Conservation (phyloP, 345 rosid species). For the Sonneratia alba region DNA sequence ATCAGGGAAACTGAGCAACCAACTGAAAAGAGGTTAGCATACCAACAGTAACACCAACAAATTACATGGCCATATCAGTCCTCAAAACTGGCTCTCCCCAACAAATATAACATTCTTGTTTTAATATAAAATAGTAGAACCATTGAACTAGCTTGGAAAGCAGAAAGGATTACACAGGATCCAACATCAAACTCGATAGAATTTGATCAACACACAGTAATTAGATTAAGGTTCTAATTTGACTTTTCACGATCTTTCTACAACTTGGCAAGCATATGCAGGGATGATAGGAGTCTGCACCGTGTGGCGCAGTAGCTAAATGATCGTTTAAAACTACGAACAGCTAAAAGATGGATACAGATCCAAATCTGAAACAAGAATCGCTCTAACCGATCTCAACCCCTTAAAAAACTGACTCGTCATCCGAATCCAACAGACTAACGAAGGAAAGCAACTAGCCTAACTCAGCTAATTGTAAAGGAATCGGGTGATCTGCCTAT, state of each 20-base stretch:
- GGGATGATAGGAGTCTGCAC: neutral
- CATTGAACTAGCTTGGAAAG: neutral
- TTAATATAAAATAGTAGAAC: neutral
- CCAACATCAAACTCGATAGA: neutral
- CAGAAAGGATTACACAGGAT: neutral
- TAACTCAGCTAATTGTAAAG: constrained; percentile 7
- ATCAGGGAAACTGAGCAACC: no score
- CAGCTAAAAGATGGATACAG: neutral
- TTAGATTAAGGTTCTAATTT: neutral
- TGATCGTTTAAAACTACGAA: neutral
- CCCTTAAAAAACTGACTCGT: neutral
- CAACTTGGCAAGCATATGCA: neutral
- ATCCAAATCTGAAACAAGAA: neutral
- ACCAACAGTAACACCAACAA: neutral
- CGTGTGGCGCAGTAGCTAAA: neutral
- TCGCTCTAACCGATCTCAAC: neutral
- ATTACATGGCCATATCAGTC: no score
- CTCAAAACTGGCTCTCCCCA: neutral
- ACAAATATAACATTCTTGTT: neutral
- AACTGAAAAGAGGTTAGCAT: no score
- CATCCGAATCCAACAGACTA: neutral
- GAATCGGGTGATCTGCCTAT: neutral
- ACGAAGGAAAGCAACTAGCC: neutral
- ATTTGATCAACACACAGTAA: neutral
- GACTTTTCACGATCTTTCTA: neutral